phyloP scores from a whole-genome alignment of 2,329 filamentous ascomycete species.

The Penicillium sp. region DNA sequence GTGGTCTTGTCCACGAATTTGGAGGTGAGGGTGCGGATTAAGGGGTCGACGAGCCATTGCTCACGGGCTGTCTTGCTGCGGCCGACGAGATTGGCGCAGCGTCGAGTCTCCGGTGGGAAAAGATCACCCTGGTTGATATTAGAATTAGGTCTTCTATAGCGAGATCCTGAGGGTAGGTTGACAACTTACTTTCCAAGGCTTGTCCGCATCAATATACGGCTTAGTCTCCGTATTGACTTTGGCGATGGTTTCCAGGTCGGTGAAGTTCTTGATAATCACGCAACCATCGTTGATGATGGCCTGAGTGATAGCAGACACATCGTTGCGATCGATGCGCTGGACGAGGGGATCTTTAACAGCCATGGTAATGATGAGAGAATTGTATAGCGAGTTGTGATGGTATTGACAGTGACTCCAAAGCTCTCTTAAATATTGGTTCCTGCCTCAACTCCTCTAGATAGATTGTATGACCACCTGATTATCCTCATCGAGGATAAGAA shows the following conservation, averaged over 20 bases:
- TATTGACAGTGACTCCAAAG: too few relatives aligned
- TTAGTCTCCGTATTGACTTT: not conserved
- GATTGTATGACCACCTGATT: too few relatives aligned
- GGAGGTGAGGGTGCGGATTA: constrained; percentile 16
- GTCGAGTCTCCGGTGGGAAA: not conserved
- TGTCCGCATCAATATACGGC: not conserved
- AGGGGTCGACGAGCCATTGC: not conserved
- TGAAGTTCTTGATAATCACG: not conserved
- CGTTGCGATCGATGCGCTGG: not conserved
- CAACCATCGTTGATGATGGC: not conserved
- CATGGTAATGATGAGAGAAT: not conserved
- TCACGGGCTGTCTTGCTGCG: not conserved
- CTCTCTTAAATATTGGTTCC: not conserved
- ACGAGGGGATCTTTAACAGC: not conserved
- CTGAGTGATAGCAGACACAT: not conserved
- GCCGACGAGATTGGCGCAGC: not conserved
- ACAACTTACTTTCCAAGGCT: not conserved
- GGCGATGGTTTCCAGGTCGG: not conserved
- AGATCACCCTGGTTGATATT: not conserved
- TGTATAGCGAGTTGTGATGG: not conserved
- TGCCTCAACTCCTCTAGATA: not conserved
- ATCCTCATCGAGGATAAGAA: too few relatives aligned
- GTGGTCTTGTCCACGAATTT: constrained; percentile 29
- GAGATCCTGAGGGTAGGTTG: too few relatives aligned
- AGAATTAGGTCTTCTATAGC: too few relatives aligned